A percentile compares a stretch with the other conserved stretches of the same genome.
These are phyloP conservation scores for Aquilaria malaccensis DNA, from an alignment of 345 rosid species.

Conservation along the genomic window DNA sequence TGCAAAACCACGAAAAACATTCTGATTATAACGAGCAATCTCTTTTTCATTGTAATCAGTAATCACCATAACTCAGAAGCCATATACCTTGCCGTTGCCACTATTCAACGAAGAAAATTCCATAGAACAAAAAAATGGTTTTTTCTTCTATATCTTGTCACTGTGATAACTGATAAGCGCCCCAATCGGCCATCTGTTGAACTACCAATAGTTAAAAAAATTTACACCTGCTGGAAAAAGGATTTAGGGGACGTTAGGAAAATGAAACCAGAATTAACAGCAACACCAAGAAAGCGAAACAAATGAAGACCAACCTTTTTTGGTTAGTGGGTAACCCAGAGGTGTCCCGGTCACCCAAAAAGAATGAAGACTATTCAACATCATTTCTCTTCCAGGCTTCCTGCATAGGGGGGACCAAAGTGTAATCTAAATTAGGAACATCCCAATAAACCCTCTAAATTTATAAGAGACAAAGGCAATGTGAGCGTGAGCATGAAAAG, in stretches of 20 bases:
- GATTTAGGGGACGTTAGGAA: constrained; percentile 13
- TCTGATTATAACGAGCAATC: too few relatives aligned
- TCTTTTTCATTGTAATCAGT: too few relatives aligned
- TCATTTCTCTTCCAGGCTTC: constrained; percentile 24
- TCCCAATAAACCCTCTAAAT: constrained; percentile 12
- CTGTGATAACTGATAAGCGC: constrained; percentile 5
- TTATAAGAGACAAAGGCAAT: constrained; percentile 7
- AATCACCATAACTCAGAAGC: too few relatives aligned
- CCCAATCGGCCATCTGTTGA: constrained; percentile 19
- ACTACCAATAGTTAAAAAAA: constrained; percentile 31
- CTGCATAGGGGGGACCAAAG: constrained; percentile 55
- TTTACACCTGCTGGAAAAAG: constrained; percentile 49
- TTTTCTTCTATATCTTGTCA: constrained; percentile 30
- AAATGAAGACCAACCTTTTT: constrained; percentile 51
- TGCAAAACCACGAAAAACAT: too few relatives aligned
- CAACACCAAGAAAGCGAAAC: constrained; percentile 30
- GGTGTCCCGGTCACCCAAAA: constrained; percentile 71
- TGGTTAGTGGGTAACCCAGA: constrained; percentile 50
- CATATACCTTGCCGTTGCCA: too few relatives aligned
- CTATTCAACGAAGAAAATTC: constrained; percentile 1
- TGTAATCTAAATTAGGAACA: constrained; percentile 22
- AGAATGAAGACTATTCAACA: constrained; percentile 37
- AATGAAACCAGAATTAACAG: constrained; percentile 23
- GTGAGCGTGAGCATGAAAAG: constrained; percentile 15
- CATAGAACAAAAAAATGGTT: constrained; percentile 14